Percentiles rank a stretch among this genome's conserved stretches.
phyloP scores from a whole-genome alignment of 148 eudicot species.

The Bassia scoparia region DNA sequence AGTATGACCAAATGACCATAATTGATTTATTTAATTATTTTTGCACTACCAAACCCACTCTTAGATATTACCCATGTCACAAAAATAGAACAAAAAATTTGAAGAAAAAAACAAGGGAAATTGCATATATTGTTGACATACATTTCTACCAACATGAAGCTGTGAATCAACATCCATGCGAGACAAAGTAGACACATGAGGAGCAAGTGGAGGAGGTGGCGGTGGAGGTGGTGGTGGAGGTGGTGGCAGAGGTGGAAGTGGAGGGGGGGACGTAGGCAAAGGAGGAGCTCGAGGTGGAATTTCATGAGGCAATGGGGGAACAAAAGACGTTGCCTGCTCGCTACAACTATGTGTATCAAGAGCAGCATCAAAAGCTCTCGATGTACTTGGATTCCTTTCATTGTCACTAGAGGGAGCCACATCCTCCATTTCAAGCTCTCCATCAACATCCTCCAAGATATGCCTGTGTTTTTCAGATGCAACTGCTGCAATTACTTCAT shows the following conservation, averaged over 20 bases:
- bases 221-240: slow-evolving; percentile 37
- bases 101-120: background rate
- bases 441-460: slow-evolving; percentile 96
- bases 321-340: slow-evolving; percentile 32
- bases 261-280: slow-evolving; percentile 46
- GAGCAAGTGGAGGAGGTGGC: slow-evolving; percentile 39
- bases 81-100: background rate
- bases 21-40: no score
- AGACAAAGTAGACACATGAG: slow-evolving; percentile 28
- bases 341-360: slow-evolving; percentile 37
- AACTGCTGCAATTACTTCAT: slow-evolving; percentile 29
- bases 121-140: slow-evolving; percentile 19
- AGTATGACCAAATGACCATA: no score
- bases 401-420: slow-evolving; percentile 66
- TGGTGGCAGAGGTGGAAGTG: slow-evolving; percentile 36
- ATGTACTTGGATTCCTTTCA: slow-evolving; percentile 33
- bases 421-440: slow-evolving; percentile 99
- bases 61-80: background rate
- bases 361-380: slow-evolving; percentile 19
- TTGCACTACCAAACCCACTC: background rate
- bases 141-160: slow-evolving; percentile 46
- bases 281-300: slow-evolving; percentile 55
- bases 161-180: slow-evolving; percentile 44
- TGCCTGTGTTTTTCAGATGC: slow-evolving; percentile 60
- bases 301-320: slow-evolving; percentile 54